A percentile compares a stretch with the other conserved stretches of the same genome.
Evolutionary conservation across 768 basidiomycete species (phyloP).

Genomic region (Phanerochaete sordida): DNA sequence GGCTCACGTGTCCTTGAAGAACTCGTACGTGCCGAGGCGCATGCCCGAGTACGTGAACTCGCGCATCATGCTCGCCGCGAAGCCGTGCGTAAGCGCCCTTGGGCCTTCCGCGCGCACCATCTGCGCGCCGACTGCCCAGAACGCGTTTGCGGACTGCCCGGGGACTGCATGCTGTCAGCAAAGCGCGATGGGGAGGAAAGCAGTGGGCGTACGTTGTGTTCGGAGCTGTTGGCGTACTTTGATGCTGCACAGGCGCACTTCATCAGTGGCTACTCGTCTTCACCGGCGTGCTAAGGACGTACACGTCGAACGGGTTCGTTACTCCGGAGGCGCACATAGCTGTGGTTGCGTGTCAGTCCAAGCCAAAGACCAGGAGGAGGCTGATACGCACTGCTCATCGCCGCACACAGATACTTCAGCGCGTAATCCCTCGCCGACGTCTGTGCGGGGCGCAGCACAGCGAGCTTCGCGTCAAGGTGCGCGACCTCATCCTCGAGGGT

Average conservation of each 20-base stretch:
- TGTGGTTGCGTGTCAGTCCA: slow-evolving; percentile 2
- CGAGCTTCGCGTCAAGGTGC: not conserved
- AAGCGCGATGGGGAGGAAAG: not conserved
- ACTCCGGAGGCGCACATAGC: slow-evolving; percentile 32
- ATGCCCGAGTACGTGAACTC: slow-evolving; percentile 32
- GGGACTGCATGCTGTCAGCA: slow-evolving; percentile 16
- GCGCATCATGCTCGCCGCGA: slow-evolving; percentile 32
- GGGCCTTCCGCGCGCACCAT: slow-evolving; percentile 31
- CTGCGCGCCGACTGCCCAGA: slow-evolving; percentile 29
- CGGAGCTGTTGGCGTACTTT: slow-evolving; percentile 32
- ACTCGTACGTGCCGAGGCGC: slow-evolving; percentile 33
- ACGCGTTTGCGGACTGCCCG: slow-evolving; percentile 25
- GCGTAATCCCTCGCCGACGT: not conserved
- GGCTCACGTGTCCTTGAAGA: slow-evolving; percentile 32
- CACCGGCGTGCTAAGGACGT: slow-evolving; percentile 6
- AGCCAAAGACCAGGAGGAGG: not conserved
- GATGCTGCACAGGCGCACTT: slow-evolving; percentile 14
- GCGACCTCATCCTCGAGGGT: not conserved
- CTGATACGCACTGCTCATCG: not conserved
- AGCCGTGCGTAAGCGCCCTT: slow-evolving; percentile 27
- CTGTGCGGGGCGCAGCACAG: not conserved
- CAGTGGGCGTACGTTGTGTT: slow-evolving; percentile 23
- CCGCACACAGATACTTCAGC: not conserved
- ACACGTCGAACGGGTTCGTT: slow-evolving; percentile 34
- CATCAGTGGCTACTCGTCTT: not conserved